These are phyloP conservation scores for Magnusiomyces magnusii DNA, from an alignment of 1,139 yeast species.

Conservation along the genomic window DNA sequence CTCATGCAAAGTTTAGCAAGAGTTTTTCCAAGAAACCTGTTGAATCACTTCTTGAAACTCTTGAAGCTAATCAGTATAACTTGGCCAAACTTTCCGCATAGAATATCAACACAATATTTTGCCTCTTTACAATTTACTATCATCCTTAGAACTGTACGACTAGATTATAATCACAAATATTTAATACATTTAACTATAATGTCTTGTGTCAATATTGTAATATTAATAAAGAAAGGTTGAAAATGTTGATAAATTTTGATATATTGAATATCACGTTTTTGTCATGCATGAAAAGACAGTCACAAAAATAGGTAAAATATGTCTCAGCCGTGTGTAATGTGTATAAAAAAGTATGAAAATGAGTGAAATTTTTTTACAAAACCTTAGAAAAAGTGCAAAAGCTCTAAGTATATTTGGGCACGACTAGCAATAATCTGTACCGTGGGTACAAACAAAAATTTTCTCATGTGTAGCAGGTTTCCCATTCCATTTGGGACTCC, in stretches of 20 bases:
- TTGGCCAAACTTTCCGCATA: conserved; percentile 13
- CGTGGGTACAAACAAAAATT: background rate
- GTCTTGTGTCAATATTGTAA: background rate
- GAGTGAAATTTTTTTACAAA: background rate
- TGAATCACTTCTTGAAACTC: conserved; percentile 38
- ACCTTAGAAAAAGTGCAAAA: background rate
- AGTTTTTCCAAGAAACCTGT: conserved; percentile 38
- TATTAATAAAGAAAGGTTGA: no score
- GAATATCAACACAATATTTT: background rate
- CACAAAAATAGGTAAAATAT: background rate
- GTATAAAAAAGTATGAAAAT: background rate
- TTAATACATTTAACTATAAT: background rate
- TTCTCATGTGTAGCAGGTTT: background rate
- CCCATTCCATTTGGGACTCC: background rate
- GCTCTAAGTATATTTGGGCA: background rate
- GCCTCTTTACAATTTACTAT: background rate
- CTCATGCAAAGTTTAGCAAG: conserved; percentile 41
- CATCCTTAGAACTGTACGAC: background rate
- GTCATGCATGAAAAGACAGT: no score
- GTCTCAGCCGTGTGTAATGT: background rate
- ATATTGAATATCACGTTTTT: conserved; percentile 2
- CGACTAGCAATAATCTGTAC: background rate
- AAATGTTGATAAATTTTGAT: no score
- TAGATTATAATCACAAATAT: background rate
- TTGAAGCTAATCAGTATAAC: conserved; percentile 23